Base-by-base conservation (phyloP, 106 monocot species). In the Posidonia australis region DNA sequence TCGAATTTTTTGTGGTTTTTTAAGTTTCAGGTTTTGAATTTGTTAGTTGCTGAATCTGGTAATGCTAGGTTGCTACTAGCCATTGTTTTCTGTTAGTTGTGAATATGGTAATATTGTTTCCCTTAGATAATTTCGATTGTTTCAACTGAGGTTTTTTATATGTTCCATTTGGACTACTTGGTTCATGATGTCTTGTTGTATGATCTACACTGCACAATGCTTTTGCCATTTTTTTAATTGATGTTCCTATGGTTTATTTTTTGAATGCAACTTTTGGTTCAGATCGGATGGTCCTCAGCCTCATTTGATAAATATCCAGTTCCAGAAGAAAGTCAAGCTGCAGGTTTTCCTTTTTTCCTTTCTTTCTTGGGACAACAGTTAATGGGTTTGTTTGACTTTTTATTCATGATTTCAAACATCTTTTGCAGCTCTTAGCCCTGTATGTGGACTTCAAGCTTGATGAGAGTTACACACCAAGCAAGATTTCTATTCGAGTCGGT, bases 231-330 rank as follows among this genome's bases (percentile, higher is more conserved):
- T 61, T 61, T 10, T 42, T 0, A 29, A 10, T 2, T 14, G 5
- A 24, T 56, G 10, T 1, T 60, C n/a, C 9, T 57, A 10, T 61
- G 9, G 2, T 28, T 61, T 42, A 21, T 10, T 58, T 52, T 12
- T 43, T 36, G 13, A n/a, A n/a, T 65, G 24, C 22, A 19, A 24
- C 24, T 64, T 52, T 76, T 71, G 66, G 17, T 67, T 74, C 74
- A 96, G 94, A 60, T 96, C 98, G 0, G 98, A 98, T 74, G 98
- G 98, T 60, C 77, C 87, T 5, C 98, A 98, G 62, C 98, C 98
- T 21, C 98, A 98, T 79, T 62, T 85, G 46, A 91, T 98, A 41
- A 91, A 91, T 66, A 88, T 98, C 60, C 98, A 98, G 80, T 98
- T 98, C 58, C 90, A 98, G 71, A 98, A 85, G 77, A 98, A 98